phyloP scores from a whole-genome alignment of 768 basidiomycete genomes.

The Leccinum truebloodii region DNA sequence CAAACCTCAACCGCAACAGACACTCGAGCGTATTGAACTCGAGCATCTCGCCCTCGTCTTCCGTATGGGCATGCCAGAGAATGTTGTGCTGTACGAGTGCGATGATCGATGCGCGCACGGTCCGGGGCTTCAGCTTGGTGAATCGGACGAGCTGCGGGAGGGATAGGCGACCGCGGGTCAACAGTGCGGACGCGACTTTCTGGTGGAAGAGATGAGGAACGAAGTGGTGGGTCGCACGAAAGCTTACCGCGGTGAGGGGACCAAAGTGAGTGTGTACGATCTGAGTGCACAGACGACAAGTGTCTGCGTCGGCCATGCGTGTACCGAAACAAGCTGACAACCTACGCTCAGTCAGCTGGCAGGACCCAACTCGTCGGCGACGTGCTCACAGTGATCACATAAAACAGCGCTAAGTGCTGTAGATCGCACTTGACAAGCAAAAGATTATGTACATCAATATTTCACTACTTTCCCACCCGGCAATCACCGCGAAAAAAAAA shows the following conservation, averaged over 20 bases:
- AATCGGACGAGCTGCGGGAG: conserved; percentile 67
- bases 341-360: neutral
- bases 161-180: conserved; percentile 84
- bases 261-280: conserved; percentile 69
- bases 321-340: conserved; percentile 3
- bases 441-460: neutral
- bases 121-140: conserved; percentile 65
- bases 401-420: neutral
- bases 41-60: conserved; percentile 72
- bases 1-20: conserved; percentile 78
- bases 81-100: conserved; percentile 90
- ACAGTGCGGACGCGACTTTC: conserved; percentile 71
- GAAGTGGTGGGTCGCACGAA: neutral
- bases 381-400: conserved; percentile 15
- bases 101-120: conserved; percentile 68
- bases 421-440: neutral
- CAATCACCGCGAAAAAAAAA: conserved; percentile 1
- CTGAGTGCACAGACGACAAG: conserved; percentile 58
- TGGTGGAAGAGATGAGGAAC: conserved; percentile 31
- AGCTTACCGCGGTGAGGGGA: conserved; percentile 59
- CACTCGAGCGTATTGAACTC: conserved; percentile 87
- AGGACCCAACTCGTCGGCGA: neutral
- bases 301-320: conserved; percentile 65
- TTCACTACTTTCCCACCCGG: conserved; percentile 6
- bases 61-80: conserved; percentile 77